These are phyloP conservation scores for Amanita exitialis DNA, from an alignment of 768 basidiomycete species.

Conservation along the genomic window DNA sequence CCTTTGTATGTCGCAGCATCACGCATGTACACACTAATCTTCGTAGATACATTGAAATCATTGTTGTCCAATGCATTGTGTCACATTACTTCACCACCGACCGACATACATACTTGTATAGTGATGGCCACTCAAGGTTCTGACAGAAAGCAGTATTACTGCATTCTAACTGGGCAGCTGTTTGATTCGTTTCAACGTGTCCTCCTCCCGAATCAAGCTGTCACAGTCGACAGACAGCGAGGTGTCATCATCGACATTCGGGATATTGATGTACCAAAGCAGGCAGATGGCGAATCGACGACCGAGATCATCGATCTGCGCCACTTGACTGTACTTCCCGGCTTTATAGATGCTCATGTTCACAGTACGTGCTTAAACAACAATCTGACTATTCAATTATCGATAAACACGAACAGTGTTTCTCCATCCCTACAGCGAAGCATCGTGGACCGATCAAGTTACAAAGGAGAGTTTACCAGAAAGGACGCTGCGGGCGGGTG, in stretches of 20 bases:
- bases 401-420: slow-evolving; percentile 30
- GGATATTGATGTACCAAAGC: background rate
- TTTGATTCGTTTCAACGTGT: slow-evolving; percentile 36
- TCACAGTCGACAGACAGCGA: slow-evolving; percentile 31
- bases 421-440: slow-evolving; percentile 28
- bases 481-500: slow-evolving; percentile 48
- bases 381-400: background rate
- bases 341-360: slow-evolving; percentile 29
- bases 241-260: slow-evolving; percentile 34
- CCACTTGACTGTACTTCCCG: slow-evolving; percentile 30
- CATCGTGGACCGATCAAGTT: slow-evolving; percentile 48
- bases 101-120: too few relatives aligned
- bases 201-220: slow-evolving; percentile 33
- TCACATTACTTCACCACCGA: background rate
- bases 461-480: slow-evolving; percentile 45
- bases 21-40: background rate
- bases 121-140: too few relatives aligned
- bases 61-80: background rate
- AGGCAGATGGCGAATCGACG: slow-evolving; percentile 11
- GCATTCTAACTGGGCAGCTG: slow-evolving; percentile 33
- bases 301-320: slow-evolving; percentile 23
- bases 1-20: background rate
- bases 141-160: slow-evolving; percentile 8
- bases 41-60: background rate
- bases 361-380: slow-evolving; percentile 21